Evolutionary conservation across 495 filamentous ascomycete species (phyloP), one percentile per base, ranked within the genome.

Genomic region (Aspergillus diversus): DNA sequence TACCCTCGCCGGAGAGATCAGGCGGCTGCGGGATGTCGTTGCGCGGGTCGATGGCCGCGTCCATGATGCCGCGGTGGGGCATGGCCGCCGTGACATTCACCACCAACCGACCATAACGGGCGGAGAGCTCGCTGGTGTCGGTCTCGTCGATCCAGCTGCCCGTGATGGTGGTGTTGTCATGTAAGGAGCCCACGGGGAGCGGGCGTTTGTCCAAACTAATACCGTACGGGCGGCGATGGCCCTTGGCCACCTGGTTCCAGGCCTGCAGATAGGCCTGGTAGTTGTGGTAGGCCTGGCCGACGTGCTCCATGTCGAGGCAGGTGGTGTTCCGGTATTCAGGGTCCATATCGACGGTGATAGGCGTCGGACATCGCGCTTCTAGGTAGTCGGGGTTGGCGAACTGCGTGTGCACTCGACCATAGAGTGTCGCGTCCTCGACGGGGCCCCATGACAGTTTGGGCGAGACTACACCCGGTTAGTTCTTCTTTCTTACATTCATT

Each of bases 71-170:
- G 3, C 84, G 79, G 60, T 92, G 90, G 0, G 90, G 90, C 80
- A 92, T 87, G 3, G 88, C 87, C 64, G 92, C 81, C 0, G 87
- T 90, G 46, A 92, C 83, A 66, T 92, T 92, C 72, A 90, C 87
- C 61, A 92, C 70, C 48, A 88, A 74, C 39, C 89, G 77, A 0
- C 65, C 59, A 63, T 83, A 70, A 33, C 73, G 61, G 3, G 71
- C 55, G 12, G 83, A 89, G 3, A 73, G 70, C 5, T 71, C 69
- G 0, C 73, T 76, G 34, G 85, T 78, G 59, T 88, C 71, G 31
- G 72, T 69, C 7, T 72, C 65, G 12, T 83, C 75, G 53, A 91
- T 84, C 88, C 88, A 92, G 39, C 77, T 75, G 5, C 83, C 85
- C 4, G 69, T 80, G 34, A 90, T 72, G 0, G 87, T 89, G 0